Base-by-base conservation (phyloP, 2,329 filamentous ascomycete genomes). In the Microsporum canis region DNA sequence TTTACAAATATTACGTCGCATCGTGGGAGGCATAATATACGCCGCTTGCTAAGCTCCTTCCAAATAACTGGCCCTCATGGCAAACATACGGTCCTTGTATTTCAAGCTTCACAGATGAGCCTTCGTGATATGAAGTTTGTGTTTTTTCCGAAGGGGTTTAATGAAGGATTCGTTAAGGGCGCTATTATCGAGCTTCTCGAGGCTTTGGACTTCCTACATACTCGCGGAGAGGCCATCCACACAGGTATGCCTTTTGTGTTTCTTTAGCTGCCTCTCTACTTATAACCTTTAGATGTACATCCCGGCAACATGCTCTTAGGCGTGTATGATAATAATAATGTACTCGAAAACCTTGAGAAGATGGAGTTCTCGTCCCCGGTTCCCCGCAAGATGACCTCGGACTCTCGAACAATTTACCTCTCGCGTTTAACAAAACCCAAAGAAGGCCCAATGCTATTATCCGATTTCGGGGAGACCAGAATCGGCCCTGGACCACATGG, bases 301-400 rank as follows among this genome's bases (percentile, higher is more conserved):
- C 63, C 66, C 1, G 67, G 67, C 2, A 75, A 75, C 39, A 63
- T 76, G 57, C 66, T 75, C 10, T 60, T 72, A 0, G 66, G 64
- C 1, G 59, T 68, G 27, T 64, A 66, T 7, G 70, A 75, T 53
- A 66, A 68, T 53, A 66, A 68, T 5, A 62, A 63, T 7, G 34
- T 71, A 3, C 58, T 76, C 1, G 45, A 58, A 49, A 55, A 57
- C 0, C 68, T 75, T 17, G 70, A 72, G 61, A 61, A 70, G 39
- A 65, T 58, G 3, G 72, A 75, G 61, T 64, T 63, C 17, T 61
- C 34, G 10, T 63, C 60, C 60, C 72, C 63, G 57, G 66, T 68
- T 1, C 70, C 76, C 3, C 69, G 77, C 4, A 80, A 80, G 60
- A 51, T 66, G 12, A 45, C 75, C 1, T 66, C 63, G 5, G 68